Base-by-base conservation (phyloP, 257 asterid species). In the Petrea volubilis region DNA sequence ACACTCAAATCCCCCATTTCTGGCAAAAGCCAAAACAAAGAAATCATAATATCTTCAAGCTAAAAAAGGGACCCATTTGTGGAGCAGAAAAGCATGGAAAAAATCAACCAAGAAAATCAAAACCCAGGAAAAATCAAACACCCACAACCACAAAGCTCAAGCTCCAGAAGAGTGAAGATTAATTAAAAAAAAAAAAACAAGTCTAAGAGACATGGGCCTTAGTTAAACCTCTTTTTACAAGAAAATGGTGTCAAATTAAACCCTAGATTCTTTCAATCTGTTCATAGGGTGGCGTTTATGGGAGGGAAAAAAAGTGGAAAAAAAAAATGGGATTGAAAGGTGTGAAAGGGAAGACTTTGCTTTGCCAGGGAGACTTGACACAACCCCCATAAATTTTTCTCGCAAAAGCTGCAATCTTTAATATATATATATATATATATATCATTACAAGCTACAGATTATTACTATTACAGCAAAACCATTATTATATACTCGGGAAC, bases 331-430 rank as follows among this genome's bases (percentile, higher is more conserved):
- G 72, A 68, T 84, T 81, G 88, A 84, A 84, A 82, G 84, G 88
- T 75, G 95, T 81, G 96, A 85, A 85, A 87, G 93, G 79, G 92
- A 67, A 86, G 91, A 87, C 88, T 88, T 70, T 40, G 70, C 79
- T 82, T 53, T 74, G 66, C 70, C 76, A 79, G 77, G 63, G 79
- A 83, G 79, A 83, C 73, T 78, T 67, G 77, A 70, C 82, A 71
- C 80, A 44, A 63, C 67, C 57, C 74, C 33, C 75, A 60, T 25
- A 72, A 41, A 67, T 17, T 62, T 44, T 44, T 44, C 13, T 27
- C 4, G 20, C 78, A 68, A 80, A 78, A 75, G 77, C 78, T 75
- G 82, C 76, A 79, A 73, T 61, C 83, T 81, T 60, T 81, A 18
- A n/a, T 12, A 25, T 34, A 62, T 38, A 38, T 7, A 38, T 7